Evolutionary conservation across 2,329 filamentous ascomycete species (phyloP).

Genomic region (Clathrospora elynae): DNA sequence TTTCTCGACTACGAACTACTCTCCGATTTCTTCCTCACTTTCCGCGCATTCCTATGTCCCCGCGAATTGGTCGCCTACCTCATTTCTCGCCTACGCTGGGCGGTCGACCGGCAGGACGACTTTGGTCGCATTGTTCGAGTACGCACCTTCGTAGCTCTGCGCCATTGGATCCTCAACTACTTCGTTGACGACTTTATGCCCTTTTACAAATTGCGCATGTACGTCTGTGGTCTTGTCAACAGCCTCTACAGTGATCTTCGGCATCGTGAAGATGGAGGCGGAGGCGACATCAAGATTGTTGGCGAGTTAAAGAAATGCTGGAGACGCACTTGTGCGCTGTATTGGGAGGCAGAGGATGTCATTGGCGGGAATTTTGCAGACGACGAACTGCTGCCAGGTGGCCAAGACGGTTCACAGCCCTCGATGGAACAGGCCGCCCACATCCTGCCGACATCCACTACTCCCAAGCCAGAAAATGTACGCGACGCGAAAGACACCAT

Average conservation of each 20-base stretch:
- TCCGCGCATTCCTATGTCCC: conserved; percentile 80
- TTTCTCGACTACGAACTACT: conserved; percentile 97
- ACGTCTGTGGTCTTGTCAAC: conserved; percentile 84
- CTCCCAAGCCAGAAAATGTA: conserved; percentile 30
- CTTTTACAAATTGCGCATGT: conserved; percentile 72
- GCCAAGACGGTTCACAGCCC: conserved; percentile 58
- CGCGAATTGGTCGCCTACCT: conserved; percentile 80
- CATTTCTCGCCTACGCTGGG: conserved; percentile 84
- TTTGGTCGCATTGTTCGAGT: conserved; percentile 93
- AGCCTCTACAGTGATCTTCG: conserved; percentile 59
- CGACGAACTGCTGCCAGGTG: conserved; percentile 74
- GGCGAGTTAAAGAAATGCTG: conserved; percentile 96
- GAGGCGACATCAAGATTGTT: conserved; percentile 80
- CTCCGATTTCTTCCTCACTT: conserved; percentile 97
- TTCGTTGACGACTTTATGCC: conserved; percentile 92
- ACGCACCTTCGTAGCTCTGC: conserved; percentile 89
- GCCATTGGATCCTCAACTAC: conserved; percentile 98
- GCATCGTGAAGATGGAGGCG: conserved; percentile 57
- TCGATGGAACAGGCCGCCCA: conserved; percentile 30
- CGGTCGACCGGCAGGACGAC: conserved; percentile 77
- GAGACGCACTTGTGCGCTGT: conserved; percentile 85
- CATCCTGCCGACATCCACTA: conserved; percentile 24
- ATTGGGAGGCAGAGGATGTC: conserved; percentile 80
- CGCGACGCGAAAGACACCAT: conserved; percentile 43
- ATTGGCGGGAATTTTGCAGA: conserved; percentile 64